phyloP scores from a whole-genome alignment of 306 rosid species.

The Purshia tridentata region DNA sequence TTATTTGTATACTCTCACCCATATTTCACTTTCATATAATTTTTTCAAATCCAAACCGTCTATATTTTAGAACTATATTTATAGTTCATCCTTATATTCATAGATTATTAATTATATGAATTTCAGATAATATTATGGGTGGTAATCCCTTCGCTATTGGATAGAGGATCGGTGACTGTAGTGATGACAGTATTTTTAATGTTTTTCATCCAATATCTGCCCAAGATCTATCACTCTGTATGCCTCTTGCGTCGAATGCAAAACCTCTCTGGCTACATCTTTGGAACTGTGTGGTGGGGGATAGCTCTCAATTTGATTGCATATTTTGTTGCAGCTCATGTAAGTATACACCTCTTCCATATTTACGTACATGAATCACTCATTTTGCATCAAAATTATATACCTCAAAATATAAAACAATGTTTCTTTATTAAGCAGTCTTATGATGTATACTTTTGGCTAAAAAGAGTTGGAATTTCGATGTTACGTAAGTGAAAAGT shows the following conservation, averaged over 20 bases:
- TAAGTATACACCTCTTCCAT: constrained; percentile 36
- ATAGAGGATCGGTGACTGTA: constrained; percentile 55
- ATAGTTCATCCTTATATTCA: no score
- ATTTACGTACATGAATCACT: neutral
- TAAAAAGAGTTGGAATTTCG: neutral
- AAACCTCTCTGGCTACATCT: constrained; percentile 72
- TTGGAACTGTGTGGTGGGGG: constrained; percentile 98
- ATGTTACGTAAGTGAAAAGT: neutral
- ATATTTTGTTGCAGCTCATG: constrained; percentile 94
- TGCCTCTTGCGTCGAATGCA: constrained; percentile 84
- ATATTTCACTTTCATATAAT: no score
- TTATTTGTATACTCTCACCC: no score
- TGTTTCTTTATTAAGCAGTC: no score
- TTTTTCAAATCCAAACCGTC: no score
- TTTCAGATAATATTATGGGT: constrained; percentile 81
- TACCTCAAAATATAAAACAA: no score
- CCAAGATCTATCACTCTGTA: constrained; percentile 79
- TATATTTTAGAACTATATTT: no score
- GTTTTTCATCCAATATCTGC: constrained; percentile 80
- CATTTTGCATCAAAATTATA: no score
- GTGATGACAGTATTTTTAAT: constrained; percentile 80
- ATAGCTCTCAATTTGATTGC: constrained; percentile 91
- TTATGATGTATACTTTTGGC: neutral
- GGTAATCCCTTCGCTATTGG: constrained; percentile 57
- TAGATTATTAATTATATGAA: neutral